Evolutionary conservation across 2,329 filamentous ascomycete species (phyloP).

Genomic region (Bisporella sp.): DNA sequence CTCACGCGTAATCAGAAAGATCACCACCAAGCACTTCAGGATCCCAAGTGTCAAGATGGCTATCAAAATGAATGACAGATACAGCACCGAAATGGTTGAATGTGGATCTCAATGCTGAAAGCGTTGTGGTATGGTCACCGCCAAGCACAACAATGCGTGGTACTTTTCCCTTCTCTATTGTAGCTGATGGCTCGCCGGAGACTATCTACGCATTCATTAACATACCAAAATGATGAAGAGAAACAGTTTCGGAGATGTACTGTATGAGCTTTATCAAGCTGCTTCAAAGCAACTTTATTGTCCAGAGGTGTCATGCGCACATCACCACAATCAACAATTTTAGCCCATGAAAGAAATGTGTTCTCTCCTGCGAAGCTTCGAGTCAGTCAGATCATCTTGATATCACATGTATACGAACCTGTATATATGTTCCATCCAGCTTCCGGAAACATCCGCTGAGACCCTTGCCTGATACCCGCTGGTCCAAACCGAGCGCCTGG

Average conservation of each 20-base stretch:
- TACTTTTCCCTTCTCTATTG: too few relatives aligned
- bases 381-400: conserved; percentile 15
- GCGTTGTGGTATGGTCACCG: conserved; percentile 15
- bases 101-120: conserved; percentile 5
- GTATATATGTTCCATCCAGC: neutral
- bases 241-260: too few relatives aligned
- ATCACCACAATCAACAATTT: conserved; percentile 44
- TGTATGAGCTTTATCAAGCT: too few relatives aligned
- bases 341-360: conserved; percentile 29
- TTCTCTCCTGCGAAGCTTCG: neutral
- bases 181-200: too few relatives aligned
- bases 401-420: neutral
- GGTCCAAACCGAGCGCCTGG: conserved; percentile 19
- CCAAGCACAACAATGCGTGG: conserved; percentile 4
- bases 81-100: conserved; percentile 6
- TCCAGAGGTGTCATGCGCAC: conserved; percentile 38
- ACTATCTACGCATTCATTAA: too few relatives aligned
- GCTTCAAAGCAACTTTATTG: conserved; percentile 22
- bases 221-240: too few relatives aligned
- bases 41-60: conserved; percentile 18
- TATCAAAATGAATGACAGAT: conserved; percentile 36
- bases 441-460: too few relatives aligned
- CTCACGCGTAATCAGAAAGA: conserved; percentile 18
- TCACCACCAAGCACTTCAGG: conserved; percentile 23
- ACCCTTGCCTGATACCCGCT: neutral